Evolutionary conservation across 148 eudicot species (phyloP).

Genomic region (Beta vulgaris): DNA sequence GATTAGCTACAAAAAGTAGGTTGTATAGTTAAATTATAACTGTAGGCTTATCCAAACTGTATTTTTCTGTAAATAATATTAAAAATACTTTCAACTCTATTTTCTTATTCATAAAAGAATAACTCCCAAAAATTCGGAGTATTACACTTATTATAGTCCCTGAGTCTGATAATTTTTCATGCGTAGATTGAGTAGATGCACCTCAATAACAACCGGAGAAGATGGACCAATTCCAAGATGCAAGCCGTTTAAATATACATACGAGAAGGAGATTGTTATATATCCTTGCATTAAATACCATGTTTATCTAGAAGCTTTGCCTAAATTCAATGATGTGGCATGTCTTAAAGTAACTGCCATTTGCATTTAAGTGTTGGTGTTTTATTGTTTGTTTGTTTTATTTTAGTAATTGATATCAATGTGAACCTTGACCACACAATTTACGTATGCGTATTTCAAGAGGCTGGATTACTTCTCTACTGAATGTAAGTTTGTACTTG

Average conservation of each 20-base stretch:
- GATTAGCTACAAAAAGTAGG: too few relatives aligned
- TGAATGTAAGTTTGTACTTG: slow-evolving; percentile 65
- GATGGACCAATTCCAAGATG: slow-evolving; percentile 99
- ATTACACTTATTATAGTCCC: too few relatives aligned
- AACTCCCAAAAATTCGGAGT: too few relatives aligned
- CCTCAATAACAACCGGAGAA: slow-evolving; percentile 96
- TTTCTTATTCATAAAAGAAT: too few relatives aligned
- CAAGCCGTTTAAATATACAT: slow-evolving; percentile 98
- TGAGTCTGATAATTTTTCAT: slow-evolving; percentile 18
- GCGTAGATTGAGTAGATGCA: slow-evolving; percentile 88
- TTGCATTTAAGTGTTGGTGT: neutral
- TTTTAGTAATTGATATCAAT: neutral
- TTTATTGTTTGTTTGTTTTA: slow-evolving; percentile 5
- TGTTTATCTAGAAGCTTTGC: neutral
- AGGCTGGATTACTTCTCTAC: slow-evolving; percentile 97
- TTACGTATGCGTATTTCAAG: slow-evolving; percentile 98
- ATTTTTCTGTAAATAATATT: too few relatives aligned
- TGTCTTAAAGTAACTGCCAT: neutral
- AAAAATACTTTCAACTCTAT: too few relatives aligned
- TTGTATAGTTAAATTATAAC: too few relatives aligned
- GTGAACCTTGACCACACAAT: slow-evolving; percentile 51
- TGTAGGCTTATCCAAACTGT: too few relatives aligned
- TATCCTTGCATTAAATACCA: slow-evolving; percentile 54
- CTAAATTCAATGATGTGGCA: neutral
- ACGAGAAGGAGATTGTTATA: slow-evolving; percentile 99